A percentile compares a stretch with the other conserved stretches of the same genome.
These are phyloP conservation scores for Coccinonectria pachysandricola DNA, from an alignment of 2,329 filamentous ascomycete species.

Conservation along the genomic window DNA sequence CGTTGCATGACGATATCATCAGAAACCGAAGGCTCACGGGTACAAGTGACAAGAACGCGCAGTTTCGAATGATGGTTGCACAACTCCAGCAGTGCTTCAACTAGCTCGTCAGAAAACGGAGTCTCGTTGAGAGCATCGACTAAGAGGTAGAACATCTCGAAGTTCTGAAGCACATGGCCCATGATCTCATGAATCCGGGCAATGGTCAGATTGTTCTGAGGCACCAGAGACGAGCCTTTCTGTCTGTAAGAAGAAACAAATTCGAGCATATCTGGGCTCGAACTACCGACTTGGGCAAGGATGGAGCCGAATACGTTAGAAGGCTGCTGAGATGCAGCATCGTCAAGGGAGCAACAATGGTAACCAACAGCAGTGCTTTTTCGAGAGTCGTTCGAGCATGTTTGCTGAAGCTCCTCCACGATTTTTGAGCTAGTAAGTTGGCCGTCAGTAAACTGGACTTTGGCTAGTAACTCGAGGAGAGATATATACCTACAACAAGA, in stretches of 20 bases:
- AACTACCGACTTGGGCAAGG: slow-evolving; percentile 12
- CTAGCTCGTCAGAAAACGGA: slow-evolving; percentile 5
- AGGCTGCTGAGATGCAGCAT: slow-evolving; percentile 16
- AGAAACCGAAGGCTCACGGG: slow-evolving; percentile 10
- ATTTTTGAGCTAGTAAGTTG: slow-evolving; percentile 14
- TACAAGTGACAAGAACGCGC: slow-evolving; percentile 13
- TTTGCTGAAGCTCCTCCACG: slow-evolving; percentile 9
- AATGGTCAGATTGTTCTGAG: slow-evolving; percentile 11
- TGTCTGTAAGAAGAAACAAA: slow-evolving; percentile 8
- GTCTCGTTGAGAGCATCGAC: slow-evolving; percentile 17
- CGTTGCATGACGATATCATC: too few relatives aligned
- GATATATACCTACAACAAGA: slow-evolving; percentile 18
- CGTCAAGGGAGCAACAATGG: slow-evolving; percentile 16
- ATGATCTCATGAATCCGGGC: slow-evolving; percentile 7
- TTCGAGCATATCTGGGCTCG: slow-evolving; percentile 7
- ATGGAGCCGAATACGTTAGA: slow-evolving; percentile 20
- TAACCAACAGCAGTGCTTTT: slow-evolving; percentile 11
- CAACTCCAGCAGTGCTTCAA: slow-evolving; percentile 6
- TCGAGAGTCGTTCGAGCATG: slow-evolving; percentile 1
- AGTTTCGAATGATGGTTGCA: slow-evolving; percentile 10
- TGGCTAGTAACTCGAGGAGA: too few relatives aligned
- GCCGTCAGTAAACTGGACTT: too few relatives aligned
- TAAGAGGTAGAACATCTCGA: slow-evolving; percentile 10
- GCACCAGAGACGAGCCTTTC: slow-evolving; percentile 5
- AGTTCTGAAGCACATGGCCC: slow-evolving; percentile 4